Evolutionary conservation across 768 basidiomycete species (phyloP), one percentile per base, ranked within the genome.

Genomic region (Termitomyces eurrhizus): DNA sequence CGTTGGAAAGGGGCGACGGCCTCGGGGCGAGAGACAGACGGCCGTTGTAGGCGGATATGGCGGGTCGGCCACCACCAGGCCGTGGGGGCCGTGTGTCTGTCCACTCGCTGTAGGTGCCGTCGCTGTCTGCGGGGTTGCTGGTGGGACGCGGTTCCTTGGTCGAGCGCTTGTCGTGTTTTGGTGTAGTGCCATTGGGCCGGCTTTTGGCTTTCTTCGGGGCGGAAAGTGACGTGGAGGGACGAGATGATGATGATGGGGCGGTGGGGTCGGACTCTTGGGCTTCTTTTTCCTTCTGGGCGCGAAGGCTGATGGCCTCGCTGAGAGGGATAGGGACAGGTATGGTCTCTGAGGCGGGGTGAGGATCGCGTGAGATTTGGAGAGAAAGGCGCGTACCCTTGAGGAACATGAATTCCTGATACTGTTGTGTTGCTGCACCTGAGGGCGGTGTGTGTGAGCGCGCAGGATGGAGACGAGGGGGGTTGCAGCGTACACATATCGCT

Each of bases 341-440:
- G 11, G 83, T 87, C 62, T 89, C 90, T 92, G 65, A 37, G 39
- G 18, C 35, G 36, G 4, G 60, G 70, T 36, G 59, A 42, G 41
- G 32, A 54, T 55, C 39, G 24, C 36, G 48, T 48, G 9, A 49
- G 35, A 32, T 16, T 13, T 35, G 3, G 0, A 4, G 37, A 13
- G 14, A 21, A 18, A 1, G 18, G 36, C 41, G 45, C 71, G 52
- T 64, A 86, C 89, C 89, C 73, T 78, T 74, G n/a, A 91, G 81
- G 64, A 90, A 89, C 79, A 81, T 83, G 64, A 89, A 87, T 66
- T 89, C 86, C 68, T 85, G 83, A 63, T 85, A 84, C 65, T 83
- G 82, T 56, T 80, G 77, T 3, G 83, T 81, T 7, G 86, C 81
- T 41, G 76, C 75, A 37, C 87, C 89, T 90, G 58, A 58, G 24